Conservation (phyloP, 768 basidiomycete genomes). For the Lyophyllum decastes region DNA sequence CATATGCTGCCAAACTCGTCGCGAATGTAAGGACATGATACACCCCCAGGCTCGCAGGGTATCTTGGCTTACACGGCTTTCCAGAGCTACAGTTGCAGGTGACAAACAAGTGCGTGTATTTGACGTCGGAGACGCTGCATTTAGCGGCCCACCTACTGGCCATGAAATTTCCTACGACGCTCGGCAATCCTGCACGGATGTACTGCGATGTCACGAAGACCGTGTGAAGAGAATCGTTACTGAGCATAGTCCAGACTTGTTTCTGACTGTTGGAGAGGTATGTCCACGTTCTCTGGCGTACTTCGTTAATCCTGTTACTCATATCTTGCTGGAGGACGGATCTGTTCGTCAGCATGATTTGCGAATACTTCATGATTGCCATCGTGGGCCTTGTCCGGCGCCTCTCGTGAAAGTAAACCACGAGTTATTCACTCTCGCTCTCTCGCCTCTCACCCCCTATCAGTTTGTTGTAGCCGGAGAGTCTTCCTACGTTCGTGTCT, state of each 20-base stretch:
- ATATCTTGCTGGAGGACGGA: slow-evolving; percentile 59
- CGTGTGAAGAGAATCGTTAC: slow-evolving; percentile 81
- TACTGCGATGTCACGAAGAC: slow-evolving; percentile 68
- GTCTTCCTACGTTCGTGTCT: slow-evolving; percentile 63
- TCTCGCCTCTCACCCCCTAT: slow-evolving; percentile 79
- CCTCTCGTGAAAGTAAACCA: slow-evolving; percentile 68
- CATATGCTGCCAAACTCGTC: slow-evolving; percentile 79
- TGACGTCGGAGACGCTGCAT: slow-evolving; percentile 54
- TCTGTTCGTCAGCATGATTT: slow-evolving; percentile 88
- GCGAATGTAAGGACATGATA: slow-evolving; percentile 58
- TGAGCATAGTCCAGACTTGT: slow-evolving; percentile 75
- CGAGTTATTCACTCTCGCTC: slow-evolving; percentile 70
- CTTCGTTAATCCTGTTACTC: background rate
- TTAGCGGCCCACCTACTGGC: slow-evolving; percentile 33
- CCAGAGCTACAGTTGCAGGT: slow-evolving; percentile 66
- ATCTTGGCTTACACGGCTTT: slow-evolving; percentile 9
- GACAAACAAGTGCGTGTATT: slow-evolving; percentile 80
- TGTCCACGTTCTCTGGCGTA: slow-evolving; percentile 13
- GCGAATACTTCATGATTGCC: slow-evolving; percentile 68
- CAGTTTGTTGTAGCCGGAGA: slow-evolving; percentile 86
- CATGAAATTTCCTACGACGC: slow-evolving; percentile 48
- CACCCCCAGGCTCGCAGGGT: background rate
- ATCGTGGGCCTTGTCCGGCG: slow-evolving; percentile 57
- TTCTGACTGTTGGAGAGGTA: slow-evolving; percentile 81
- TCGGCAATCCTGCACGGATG: slow-evolving; percentile 47